phyloP scores from a whole-genome alignment of 805 yeast species.

The Kazachstania martiniae region DNA sequence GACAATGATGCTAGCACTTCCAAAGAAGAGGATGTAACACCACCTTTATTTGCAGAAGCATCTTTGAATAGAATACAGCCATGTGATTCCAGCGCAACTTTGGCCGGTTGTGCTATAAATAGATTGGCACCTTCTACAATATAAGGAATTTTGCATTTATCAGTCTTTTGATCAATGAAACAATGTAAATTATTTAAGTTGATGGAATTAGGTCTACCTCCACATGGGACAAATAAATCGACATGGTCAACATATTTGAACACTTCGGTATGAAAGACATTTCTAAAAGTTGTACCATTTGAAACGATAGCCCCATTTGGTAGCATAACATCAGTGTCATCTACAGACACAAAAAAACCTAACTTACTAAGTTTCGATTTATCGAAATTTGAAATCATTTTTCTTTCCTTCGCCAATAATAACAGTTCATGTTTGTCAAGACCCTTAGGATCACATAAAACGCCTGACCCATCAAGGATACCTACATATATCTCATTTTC shows the following conservation, averaged over 20 bases:
- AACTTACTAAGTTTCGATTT: constrained; percentile 49
- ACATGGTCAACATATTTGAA: constrained; percentile 53
- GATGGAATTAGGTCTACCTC: constrained; percentile 96
- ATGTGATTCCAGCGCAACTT: constrained; percentile 71
- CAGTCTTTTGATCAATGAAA: constrained; percentile 65
- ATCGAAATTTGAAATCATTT: constrained; percentile 64
- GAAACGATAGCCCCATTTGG: constrained; percentile 68
- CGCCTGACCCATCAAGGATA: constrained; percentile 93
- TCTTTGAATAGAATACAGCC: constrained; percentile 87
- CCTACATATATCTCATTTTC: constrained; percentile 73
- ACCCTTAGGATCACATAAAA: constrained; percentile 84
- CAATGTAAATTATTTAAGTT: constrained; percentile 70
- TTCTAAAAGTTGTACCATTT: constrained; percentile 84
- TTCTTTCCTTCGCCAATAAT: constrained; percentile 67
- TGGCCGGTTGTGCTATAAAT: constrained; percentile 91
- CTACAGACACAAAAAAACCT: constrained; percentile 79
- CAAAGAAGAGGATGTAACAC: constrained; percentile 92
- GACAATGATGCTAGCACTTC: constrained; percentile 93
- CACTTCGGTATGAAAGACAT: constrained; percentile 71
- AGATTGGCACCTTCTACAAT: constrained; percentile 96
- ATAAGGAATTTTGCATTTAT: constrained; percentile 68
- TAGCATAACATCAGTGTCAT: constrained; percentile 65
- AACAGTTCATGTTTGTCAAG: constrained; percentile 68
- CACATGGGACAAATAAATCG: constrained; percentile 93
- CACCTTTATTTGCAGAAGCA: constrained; percentile 96